Conservation (phyloP, 257 asterid species). For the Solanum tacnaense region DNA sequence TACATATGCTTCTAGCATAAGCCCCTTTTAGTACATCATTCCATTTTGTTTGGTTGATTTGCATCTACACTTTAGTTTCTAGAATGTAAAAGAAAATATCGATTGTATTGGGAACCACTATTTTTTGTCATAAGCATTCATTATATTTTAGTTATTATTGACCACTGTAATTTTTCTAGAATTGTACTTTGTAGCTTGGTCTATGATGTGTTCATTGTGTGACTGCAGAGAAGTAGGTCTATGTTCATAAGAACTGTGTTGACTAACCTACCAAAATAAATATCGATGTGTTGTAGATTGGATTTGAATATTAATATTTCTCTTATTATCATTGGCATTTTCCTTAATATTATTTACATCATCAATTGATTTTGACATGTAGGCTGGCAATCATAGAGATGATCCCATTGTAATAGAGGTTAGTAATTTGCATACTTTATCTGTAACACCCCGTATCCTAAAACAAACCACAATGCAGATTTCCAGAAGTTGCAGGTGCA, state of each 20-base stretch:
- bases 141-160: not conserved
- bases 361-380: not conserved
- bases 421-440: not conserved
- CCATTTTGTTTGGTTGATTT: no score
- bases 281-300: not conserved
- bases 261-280: not conserved
- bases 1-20: not conserved
- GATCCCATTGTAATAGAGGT: not conserved
- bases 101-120: not conserved
- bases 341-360: not conserved
- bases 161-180: not conserved
- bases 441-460: no score
- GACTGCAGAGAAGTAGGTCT: not conserved
- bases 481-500: no score
- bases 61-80: no score
- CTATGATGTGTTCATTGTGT: no score
- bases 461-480: no score
- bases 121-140: no score
- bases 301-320: not conserved
- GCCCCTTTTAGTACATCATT: not conserved
- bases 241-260: not conserved
- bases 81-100: not conserved
- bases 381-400: not conserved
- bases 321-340: no score
- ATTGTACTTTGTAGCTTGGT: not conserved